Evolutionary conservation across 1,284 basidiomycete genomes (phyloP), one percentile per base, ranked within the genome.

Genomic region (Peniophora sp.): DNA sequence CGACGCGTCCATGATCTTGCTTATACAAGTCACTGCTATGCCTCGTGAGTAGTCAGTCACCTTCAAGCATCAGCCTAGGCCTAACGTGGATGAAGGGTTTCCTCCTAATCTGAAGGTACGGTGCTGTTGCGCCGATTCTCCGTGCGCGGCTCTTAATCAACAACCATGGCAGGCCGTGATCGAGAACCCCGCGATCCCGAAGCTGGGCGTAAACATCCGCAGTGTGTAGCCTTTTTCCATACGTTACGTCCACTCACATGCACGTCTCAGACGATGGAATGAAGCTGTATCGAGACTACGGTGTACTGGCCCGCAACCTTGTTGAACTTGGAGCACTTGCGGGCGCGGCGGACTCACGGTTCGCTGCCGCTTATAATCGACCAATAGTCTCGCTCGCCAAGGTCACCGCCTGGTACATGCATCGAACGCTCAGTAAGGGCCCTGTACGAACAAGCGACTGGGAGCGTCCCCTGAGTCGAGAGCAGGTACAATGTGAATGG

Each of bases 261-360:
- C 43, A 27, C 44, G 12, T 52, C 2, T n/a, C 51, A 83, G 82
- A 75, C 48, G 83, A 85, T 36, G 83, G 79, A 6, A 68, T 70
- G 56, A 85, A 84, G 55, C 68, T 85, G 3, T 78, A 74, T 55
- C 65, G 70, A 20, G 82, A 85, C 59, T 83, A 73, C 56, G 79
- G 77, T n/a, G 70, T 85, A 50, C 61, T 69, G 32, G 64, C 75
- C 8, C 63, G 65, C 20, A 73, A 72, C 42, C 71, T 83, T 2
- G 70, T 83, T 10, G 82, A 85, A 54, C 76, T 85, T 2, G 78
- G 76, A 2, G 66, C 64, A 1, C 61, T 84, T 14, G 78, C 78
- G 2, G 60, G 62, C 3, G 64, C 69, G 35, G 76, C 73, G 1
- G 83, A 85, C 55, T 64, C 68, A 3, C 51, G 56, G 2, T 74